A percentile compares a stretch with the other conserved stretches of the same genome.
Conservation (phyloP, 202 grass and related monocot genomes). For the Panicum virgatum region DNA sequence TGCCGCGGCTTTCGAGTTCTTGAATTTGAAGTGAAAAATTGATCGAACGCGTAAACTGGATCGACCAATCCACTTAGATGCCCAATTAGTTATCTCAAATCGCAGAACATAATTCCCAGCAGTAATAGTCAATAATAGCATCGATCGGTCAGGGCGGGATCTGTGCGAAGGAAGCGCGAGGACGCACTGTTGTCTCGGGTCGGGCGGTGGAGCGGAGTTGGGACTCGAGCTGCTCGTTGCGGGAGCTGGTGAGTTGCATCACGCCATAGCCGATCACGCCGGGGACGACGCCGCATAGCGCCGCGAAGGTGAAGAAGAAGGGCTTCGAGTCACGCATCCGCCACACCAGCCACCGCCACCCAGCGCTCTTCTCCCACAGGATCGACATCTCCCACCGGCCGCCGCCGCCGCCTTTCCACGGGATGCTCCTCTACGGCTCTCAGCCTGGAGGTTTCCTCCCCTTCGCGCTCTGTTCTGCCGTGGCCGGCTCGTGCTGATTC, state of each 20-base stretch:
- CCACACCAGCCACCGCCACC: conserved; percentile 86
- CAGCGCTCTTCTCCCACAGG: conserved; percentile 91
- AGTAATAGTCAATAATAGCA: neutral
- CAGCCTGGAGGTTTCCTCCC: neutral
- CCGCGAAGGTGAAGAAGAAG: conserved; percentile 92
- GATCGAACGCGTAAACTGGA: neutral
- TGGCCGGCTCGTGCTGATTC: no score
- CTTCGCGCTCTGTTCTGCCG: no score
- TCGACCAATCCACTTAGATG: neutral
- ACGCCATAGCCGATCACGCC: conserved; percentile 81
- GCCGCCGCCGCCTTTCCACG: neutral
- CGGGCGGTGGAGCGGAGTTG: conserved; percentile 75
- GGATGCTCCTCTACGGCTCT: neutral
- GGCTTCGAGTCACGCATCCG: conserved; percentile 83
- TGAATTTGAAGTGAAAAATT: neutral
- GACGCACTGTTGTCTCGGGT: conserved; percentile 61
- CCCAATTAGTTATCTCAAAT: neutral
- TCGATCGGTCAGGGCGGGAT: neutral
- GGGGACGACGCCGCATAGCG: conserved; percentile 77
- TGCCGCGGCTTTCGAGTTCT: neutral
- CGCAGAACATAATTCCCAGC: neutral
- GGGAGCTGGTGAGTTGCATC: conserved; percentile 86
- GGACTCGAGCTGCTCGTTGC: conserved; percentile 79
- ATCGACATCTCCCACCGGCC: conserved; percentile 59
- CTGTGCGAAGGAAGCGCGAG: neutral